Conservation (phyloP, 306 rosid species). For the Hylodesmum podocarpum region DNA sequence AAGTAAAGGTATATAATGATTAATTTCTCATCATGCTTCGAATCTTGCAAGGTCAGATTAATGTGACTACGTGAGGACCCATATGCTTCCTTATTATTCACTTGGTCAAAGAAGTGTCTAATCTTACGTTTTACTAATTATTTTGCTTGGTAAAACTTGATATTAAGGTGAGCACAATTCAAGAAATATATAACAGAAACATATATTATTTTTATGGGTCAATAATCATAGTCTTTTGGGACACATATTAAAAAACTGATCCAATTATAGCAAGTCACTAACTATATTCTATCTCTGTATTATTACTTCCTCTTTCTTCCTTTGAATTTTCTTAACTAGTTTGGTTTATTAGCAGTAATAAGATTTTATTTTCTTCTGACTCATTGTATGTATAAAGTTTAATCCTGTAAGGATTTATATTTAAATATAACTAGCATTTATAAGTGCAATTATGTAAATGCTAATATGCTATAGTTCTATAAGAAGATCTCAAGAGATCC, state of each 20-base stretch:
- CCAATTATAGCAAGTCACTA: not conserved
- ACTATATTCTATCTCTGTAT: not conserved
- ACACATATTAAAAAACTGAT: not conserved
- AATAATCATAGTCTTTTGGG: not conserved
- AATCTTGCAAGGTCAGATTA: conserved; percentile 50
- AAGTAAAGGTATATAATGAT: conserved; percentile 44
- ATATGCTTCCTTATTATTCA: conserved; percentile 34
- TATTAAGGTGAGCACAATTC: not conserved
- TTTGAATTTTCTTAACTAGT: not conserved
- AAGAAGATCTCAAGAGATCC: not conserved
- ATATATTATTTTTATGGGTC: not conserved
- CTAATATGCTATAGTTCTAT: not conserved
- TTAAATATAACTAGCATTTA: not conserved
- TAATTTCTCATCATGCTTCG: conserved; percentile 34
- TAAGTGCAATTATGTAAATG: not conserved
- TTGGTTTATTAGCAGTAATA: no score
- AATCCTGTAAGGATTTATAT: not conserved
- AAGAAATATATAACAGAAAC: not conserved
- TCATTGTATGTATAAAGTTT: not conserved
- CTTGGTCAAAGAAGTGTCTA: conserved; percentile 42
- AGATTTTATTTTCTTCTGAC: no score
- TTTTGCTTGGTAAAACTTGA: conserved; percentile 22
- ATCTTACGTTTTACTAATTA: conserved; percentile 29
- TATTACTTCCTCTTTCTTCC: not conserved
- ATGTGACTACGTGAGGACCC: conserved; percentile 56